Percentiles rank a stretch among this genome's conserved stretches.
phyloP scores from a whole-genome alignment of 2,329 filamentous ascomycete genomes.

The Exophiala spinifera region DNA sequence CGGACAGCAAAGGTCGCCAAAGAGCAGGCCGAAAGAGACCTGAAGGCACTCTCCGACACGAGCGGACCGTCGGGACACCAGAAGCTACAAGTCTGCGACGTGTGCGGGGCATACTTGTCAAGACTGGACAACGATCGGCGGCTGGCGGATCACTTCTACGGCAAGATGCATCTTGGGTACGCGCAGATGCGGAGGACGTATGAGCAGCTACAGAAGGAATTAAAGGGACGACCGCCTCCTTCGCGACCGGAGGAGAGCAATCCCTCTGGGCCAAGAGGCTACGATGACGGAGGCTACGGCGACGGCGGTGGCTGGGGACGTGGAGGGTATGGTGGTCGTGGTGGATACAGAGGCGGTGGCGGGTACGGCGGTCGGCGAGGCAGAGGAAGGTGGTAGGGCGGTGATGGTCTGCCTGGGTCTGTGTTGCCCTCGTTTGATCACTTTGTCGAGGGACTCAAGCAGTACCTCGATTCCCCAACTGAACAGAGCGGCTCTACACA shows the following conservation, averaged over 20 bases:
- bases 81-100: constrained; percentile 97
- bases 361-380: constrained; percentile 31
- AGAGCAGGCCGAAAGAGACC: constrained; percentile 77
- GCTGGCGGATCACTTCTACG: constrained; percentile 95
- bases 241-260: constrained; percentile 43
- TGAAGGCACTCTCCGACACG: constrained; percentile 88
- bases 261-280: constrained; percentile 40
- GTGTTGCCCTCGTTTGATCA: too few species aligned
- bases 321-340: constrained; percentile 46
- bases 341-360: constrained; percentile 41
- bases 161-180: constrained; percentile 98
- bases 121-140: constrained; percentile 91
- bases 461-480: too few species aligned
- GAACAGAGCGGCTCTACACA: too few species aligned
- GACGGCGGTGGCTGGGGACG: constrained; percentile 51
- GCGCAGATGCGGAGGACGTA: constrained; percentile 96
- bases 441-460: not conserved
- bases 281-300: constrained; percentile 51
- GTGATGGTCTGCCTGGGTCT: not conserved
- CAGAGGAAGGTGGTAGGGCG: constrained; percentile 24
- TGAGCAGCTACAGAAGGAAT: constrained; percentile 80
- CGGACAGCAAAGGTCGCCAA: constrained; percentile 77
- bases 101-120: constrained; percentile 91
- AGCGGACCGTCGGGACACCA: constrained; percentile 91
- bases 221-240: constrained; percentile 68